Evolutionary conservation across 345 rosid species (phyloP).

Genomic region (Cardamine chenopodiifolia): DNA sequence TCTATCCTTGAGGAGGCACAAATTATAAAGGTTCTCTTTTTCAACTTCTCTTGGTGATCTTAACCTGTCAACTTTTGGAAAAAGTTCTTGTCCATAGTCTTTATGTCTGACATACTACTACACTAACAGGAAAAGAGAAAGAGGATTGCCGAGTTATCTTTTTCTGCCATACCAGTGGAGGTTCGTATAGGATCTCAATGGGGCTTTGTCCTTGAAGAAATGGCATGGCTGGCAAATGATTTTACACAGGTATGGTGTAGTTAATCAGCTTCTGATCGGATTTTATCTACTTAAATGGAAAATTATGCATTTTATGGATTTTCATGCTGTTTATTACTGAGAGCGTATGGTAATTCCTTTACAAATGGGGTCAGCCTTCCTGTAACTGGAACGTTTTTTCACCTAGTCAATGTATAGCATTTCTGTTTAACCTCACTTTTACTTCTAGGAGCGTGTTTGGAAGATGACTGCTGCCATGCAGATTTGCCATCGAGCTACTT

Average conservation of each 20-base stretch:
- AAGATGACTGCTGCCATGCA: conserved; percentile 92
- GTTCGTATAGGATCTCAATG: conserved; percentile 65
- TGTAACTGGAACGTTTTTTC: conserved; percentile 14
- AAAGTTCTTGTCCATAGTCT: conserved; percentile 13
- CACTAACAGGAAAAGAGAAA: conserved; percentile 75
- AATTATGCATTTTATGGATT: conserved; percentile 24
- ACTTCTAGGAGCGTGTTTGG: conserved; percentile 89
- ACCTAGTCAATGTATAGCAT: conserved; percentile 6
- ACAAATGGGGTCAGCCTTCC: conserved; percentile 10
- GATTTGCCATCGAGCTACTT: conserved; percentile 69
- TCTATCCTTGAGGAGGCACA: conserved; percentile 88
- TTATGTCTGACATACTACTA: conserved; percentile 35
- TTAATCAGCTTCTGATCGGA: conserved; percentile 35
- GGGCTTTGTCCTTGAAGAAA: conserved; percentile 98
- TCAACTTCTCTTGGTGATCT: conserved; percentile 23
- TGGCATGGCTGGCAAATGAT: conserved; percentile 98
- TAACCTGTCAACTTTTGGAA: conserved; percentile 27
- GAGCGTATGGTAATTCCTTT: neutral
- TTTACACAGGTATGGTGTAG: conserved; percentile 79
- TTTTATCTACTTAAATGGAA: neutral
- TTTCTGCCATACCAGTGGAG: conserved; percentile 51
- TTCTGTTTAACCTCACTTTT: conserved; percentile 22
- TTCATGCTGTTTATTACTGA: neutral
- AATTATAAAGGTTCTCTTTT: conserved; percentile 65
- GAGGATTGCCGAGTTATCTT: conserved; percentile 80